Conservation (phyloP, 371 early-diverging fungal genomes). For the Gilbertella persicaria region DNA sequence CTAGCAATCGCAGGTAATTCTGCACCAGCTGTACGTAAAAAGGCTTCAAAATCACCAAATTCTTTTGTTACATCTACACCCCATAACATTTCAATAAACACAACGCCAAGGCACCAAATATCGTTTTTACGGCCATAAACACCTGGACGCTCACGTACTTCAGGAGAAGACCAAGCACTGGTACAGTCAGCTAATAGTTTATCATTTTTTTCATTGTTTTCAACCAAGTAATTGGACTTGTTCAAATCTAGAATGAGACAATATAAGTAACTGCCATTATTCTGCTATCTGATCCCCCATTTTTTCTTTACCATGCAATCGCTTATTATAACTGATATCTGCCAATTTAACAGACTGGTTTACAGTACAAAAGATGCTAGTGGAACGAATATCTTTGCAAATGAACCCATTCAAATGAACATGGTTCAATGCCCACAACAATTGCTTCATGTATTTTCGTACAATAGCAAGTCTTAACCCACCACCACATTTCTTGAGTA, state of each 20-base stretch:
- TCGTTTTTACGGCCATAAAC: constrained; percentile 72
- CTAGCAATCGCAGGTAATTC: constrained; percentile 53
- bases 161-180: constrained; percentile 58
- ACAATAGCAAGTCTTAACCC: constrained; percentile 49
- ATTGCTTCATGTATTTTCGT: constrained; percentile 60
- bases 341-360: constrained; percentile 45
- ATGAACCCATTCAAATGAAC: constrained; percentile 61
- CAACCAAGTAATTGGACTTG: constrained; percentile 39
- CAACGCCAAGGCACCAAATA: constrained; percentile 75
- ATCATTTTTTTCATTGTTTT: constrained; percentile 43
- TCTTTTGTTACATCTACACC: constrained; percentile 61
- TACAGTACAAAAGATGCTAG: constrained; percentile 39
- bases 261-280: too few species aligned
- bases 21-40: constrained; percentile 50
- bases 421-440: constrained; percentile 58
- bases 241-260: constrained; percentile 35
- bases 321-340: constrained; percentile 48
- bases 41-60: constrained; percentile 57
- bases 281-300: not conserved
- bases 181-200: constrained; percentile 15
- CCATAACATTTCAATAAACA: constrained; percentile 75
- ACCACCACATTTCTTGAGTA: constrained; percentile 53
- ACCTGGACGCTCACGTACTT: constrained; percentile 58
- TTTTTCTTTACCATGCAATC: constrained; percentile 39
- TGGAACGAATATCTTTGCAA: constrained; percentile 55